phyloP scores from a whole-genome alignment of 169 alveolate species.

The Eimeria necatrix region DNA sequence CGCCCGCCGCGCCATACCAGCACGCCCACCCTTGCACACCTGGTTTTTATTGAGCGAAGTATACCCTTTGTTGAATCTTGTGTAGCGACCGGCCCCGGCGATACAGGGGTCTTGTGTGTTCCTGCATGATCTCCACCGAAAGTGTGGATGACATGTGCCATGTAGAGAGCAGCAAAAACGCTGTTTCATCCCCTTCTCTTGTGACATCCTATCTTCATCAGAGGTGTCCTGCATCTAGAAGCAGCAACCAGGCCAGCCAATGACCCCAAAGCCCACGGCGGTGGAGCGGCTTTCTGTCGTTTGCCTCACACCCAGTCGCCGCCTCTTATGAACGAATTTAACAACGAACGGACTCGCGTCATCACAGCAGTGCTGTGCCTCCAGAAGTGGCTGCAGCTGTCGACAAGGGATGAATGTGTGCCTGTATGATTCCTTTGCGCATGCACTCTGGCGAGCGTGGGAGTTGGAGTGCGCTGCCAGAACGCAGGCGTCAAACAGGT shows the following conservation, averaged over 20 bases:
- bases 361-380: slow-evolving; percentile 63
- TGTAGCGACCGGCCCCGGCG: slow-evolving; percentile 68
- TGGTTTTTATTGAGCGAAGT: slow-evolving; percentile 18
- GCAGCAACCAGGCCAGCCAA: slow-evolving; percentile 36
- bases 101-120: slow-evolving; percentile 31
- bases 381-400: slow-evolving; percentile 37
- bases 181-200: slow-evolving; percentile 30
- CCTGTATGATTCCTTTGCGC: slow-evolving; percentile 39
- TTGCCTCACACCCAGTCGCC: slow-evolving; percentile 35
- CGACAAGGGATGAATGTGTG: slow-evolving; percentile 23
- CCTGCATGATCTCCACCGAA: slow-evolving; percentile 44
- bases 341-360: slow-evolving; percentile 27
- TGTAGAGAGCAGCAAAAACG: slow-evolving; percentile 65
- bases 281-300: background rate
- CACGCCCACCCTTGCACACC: slow-evolving; percentile 25
- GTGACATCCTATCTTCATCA: background rate
- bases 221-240: slow-evolving; percentile 26
- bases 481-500: slow-evolving; percentile 45
- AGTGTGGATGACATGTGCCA: slow-evolving; percentile 54
- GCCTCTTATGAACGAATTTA: background rate
- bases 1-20: slow-evolving; percentile 9
- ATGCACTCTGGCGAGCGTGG: slow-evolving; percentile 40
- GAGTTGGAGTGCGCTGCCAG: slow-evolving; percentile 49
- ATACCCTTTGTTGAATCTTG: slow-evolving; percentile 51
- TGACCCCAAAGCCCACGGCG: background rate